These are phyloP conservation scores for Penicillium sp. DNA, from an alignment of 2,329 filamentous ascomycete genomes.

Conservation along the genomic window DNA sequence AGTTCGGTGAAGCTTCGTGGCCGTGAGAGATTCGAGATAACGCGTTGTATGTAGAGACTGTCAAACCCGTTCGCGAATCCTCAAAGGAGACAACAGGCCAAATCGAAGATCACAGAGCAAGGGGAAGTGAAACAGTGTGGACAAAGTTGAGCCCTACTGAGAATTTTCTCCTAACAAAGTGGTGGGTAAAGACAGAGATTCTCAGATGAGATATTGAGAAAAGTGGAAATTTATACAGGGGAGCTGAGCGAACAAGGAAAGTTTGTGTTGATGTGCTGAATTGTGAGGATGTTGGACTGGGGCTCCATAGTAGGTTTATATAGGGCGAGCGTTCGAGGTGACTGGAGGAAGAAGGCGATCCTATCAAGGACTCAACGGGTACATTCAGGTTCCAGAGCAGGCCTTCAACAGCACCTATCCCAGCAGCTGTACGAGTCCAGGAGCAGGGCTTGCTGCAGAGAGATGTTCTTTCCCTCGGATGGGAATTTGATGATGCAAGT, in stretches of 20 bases:
- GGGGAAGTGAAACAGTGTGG: conserved; percentile 16
- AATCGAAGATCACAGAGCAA: conserved; percentile 12
- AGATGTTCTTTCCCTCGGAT: conserved; percentile 17
- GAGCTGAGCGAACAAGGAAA: neutral
- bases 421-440: conserved; percentile 25
- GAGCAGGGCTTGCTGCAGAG: conserved; percentile 23
- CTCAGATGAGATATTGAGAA: conserved; percentile 3
- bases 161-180: neutral
- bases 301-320: conserved; percentile 30
- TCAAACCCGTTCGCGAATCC: neutral
- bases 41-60: neutral
- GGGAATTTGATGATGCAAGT: conserved; percentile 23
- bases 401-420: conserved; percentile 19
- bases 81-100: neutral
- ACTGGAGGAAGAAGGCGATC: conserved; percentile 16
- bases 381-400: conserved; percentile 19
- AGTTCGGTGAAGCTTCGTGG: conserved; percentile 10
- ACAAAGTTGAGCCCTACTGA: neutral
- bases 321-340: conserved; percentile 23
- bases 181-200: conserved; percentile 2
- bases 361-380: conserved; percentile 20
- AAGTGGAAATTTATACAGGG: neutral
- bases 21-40: neutral
- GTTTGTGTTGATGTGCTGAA: conserved; percentile 15
- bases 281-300: conserved; percentile 16